Conservation (phyloP, 495 filamentous ascomycete species). For the Chaetomium tenue region DNA sequence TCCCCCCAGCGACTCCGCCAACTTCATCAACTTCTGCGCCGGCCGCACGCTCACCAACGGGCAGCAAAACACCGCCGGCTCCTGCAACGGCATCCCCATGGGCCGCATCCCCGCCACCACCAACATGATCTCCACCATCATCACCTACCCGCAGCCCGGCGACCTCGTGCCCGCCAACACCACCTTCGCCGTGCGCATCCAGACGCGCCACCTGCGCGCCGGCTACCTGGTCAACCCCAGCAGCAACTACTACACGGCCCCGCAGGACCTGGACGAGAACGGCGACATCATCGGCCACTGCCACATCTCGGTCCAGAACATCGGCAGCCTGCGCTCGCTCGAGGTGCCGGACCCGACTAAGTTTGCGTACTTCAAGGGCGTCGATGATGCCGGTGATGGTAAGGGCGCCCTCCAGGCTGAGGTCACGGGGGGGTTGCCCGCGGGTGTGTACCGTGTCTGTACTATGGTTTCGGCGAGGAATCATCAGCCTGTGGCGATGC, state of each 20-base stretch:
- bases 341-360: slow-evolving; percentile 40
- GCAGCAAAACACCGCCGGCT: slow-evolving; percentile 46
- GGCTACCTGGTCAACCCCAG: slow-evolving; percentile 56
- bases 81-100: slow-evolving; percentile 59
- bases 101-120: slow-evolving; percentile 56
- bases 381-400: slow-evolving; percentile 29
- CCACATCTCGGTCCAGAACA: slow-evolving; percentile 57
- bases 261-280: slow-evolving; percentile 49
- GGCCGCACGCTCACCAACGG: slow-evolving; percentile 55
- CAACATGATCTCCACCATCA: slow-evolving; percentile 60
- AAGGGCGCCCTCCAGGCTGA: slow-evolving; percentile 26
- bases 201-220: slow-evolving; percentile 53
- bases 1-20: slow-evolving; percentile 30
- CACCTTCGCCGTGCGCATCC: slow-evolving; percentile 53
- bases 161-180: slow-evolving; percentile 42
- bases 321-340: slow-evolving; percentile 42
- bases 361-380: slow-evolving; percentile 27
- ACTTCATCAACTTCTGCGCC: slow-evolving; percentile 55
- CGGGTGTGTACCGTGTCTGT: slow-evolving; percentile 29
- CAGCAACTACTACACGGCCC: slow-evolving; percentile 57
- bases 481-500: slow-evolving; percentile 35
- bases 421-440: slow-evolving; percentile 26
- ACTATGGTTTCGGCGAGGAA: slow-evolving; percentile 30
- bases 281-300: slow-evolving; percentile 55
- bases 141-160: slow-evolving; percentile 46